These are phyloP conservation scores for Rhynchosporium graminicola DNA, from an alignment of 2,329 filamentous ascomycete genomes.

Conservation along the genomic window DNA sequence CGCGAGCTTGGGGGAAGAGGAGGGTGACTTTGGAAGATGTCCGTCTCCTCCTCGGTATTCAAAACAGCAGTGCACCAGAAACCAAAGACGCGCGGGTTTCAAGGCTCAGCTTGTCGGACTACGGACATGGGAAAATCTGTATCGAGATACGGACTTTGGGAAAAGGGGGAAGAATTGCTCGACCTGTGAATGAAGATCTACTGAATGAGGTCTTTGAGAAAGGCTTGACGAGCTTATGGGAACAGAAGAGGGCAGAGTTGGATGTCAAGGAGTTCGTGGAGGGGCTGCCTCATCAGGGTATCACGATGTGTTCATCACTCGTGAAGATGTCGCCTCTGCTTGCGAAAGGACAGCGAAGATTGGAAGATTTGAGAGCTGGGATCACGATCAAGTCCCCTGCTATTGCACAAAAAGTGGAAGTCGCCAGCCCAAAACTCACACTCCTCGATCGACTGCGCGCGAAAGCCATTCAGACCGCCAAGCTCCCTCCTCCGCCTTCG, in stretches of 20 bases:
- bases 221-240: slow-evolving; percentile 52
- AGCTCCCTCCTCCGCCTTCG: slow-evolving; percentile 48
- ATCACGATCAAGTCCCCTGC: slow-evolving; percentile 53
- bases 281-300: slow-evolving; percentile 55
- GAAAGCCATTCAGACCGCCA: slow-evolving; percentile 61
- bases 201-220: slow-evolving; percentile 56
- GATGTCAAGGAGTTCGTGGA: slow-evolving; percentile 49
- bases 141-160: slow-evolving; percentile 50
- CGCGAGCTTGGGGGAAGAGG: slow-evolving; percentile 72
- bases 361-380: slow-evolving; percentile 68
- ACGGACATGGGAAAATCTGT: slow-evolving; percentile 57
- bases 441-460: slow-evolving; percentile 75
- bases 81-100: slow-evolving; percentile 42
- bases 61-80: slow-evolving; percentile 43
- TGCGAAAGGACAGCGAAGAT: slow-evolving; percentile 65
- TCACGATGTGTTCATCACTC: slow-evolving; percentile 54
- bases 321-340: slow-evolving; percentile 57
- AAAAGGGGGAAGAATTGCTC: slow-evolving; percentile 37
- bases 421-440: slow-evolving; percentile 54
- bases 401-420: slow-evolving; percentile 43
- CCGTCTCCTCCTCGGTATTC: slow-evolving; percentile 65
- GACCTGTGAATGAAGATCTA: slow-evolving; percentile 51
- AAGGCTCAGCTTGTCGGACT: slow-evolving; percentile 49
- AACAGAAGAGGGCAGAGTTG: slow-evolving; percentile 28
- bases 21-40: slow-evolving; percentile 66